Percentiles rank a stretch among this genome's conserved stretches.
Evolutionary conservation across 805 yeast species (phyloP).

Genomic region (Saturnispora diversa): DNA sequence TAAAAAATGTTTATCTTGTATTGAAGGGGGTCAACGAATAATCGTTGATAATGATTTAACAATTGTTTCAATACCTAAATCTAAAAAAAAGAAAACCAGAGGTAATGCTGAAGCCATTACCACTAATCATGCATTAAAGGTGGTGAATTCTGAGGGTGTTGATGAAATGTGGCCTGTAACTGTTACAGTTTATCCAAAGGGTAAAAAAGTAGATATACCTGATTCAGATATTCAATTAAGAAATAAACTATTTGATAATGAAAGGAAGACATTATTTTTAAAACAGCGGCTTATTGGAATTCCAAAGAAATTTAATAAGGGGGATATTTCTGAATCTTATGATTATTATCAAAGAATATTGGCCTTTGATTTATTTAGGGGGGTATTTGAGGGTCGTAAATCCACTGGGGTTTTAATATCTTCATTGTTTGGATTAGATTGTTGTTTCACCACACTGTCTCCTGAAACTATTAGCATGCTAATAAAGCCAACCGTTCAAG

Average conservation of each 20-base stretch:
- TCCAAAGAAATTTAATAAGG: neutral
- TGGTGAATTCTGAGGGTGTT: neutral
- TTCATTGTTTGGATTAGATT: constrained; percentile 1
- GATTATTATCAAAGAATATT: constrained; percentile 10
- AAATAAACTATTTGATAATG: constrained; percentile 7
- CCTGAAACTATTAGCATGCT: constrained; percentile 3
- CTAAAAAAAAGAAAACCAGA: constrained; percentile 2
- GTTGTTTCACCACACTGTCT: constrained; percentile 7
- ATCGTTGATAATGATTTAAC: constrained; percentile 6
- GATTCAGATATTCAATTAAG: neutral
- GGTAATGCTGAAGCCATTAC: constrained; percentile 5
- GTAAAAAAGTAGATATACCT: constrained; percentile 8
- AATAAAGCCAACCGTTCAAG: neutral
- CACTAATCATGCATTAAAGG: constrained; percentile 1
- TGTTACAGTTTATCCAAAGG: constrained; percentile 14
- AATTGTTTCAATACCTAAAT: neutral
- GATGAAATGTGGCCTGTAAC: constrained; percentile 10
- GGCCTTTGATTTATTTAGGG: constrained; percentile 12
- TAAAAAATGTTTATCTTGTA: constrained; percentile 3
- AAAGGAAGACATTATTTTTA: constrained; percentile 10
- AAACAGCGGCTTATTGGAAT: constrained; percentile 5
- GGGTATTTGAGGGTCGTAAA: constrained; percentile 8
- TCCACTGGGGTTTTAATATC: constrained; percentile 9
- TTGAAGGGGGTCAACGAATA: constrained; percentile 1
- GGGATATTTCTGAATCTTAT: constrained; percentile 3